Evolutionary conservation across 352 stramenopile genomes (phyloP), one percentile per base, ranked within the genome.

Genomic region (Pythium folliculosum): DNA sequence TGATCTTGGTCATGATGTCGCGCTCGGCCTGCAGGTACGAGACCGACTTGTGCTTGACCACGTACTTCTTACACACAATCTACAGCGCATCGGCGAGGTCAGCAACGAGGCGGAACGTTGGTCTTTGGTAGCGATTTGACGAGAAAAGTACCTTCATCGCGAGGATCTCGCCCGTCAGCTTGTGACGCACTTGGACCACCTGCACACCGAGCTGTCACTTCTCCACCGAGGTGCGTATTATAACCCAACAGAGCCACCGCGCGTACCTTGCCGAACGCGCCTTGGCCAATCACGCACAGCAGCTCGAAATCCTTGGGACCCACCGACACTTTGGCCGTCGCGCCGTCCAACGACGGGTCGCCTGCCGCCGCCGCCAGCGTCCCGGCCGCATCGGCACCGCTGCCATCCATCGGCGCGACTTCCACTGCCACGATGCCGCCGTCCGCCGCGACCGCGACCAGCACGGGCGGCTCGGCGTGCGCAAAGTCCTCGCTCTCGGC

Each of bases 1-100:
- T 84, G 64, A 95, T 90, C 76, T 94, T 91, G 62, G 84, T 92
- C 86, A 95, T 93, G 52, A 94, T 94, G 65, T 94, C 84, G 45
- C 87, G 77, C 71, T 95, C 87, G 1, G 84, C 81, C 60, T 94
- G 84, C 27, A 94, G 60, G 59, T 92, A 92, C 60, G 77, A 71
- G 50, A 94, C 72, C 37, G 84, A 92, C 57, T 93, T 93, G 70
- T 92, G 78, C 75, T 95, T 88, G 63, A 93, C 82, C 44, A 95
- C 82, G 72, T 90, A 91, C 74, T 92, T 91, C 71, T 92, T 92
- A 45, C 77, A 89, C 40, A 94, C 83, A 68, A 94, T 91, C 81
- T 91, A 60, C 12, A 27, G 8, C 12, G 8, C 35, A 14, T 40
- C 27, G 27, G 3, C 27, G 27, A 32, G 27, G 27, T 32, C 27